Conservation (phyloP, 805 yeast genomes). For the Yueomyces sinensis region DNA sequence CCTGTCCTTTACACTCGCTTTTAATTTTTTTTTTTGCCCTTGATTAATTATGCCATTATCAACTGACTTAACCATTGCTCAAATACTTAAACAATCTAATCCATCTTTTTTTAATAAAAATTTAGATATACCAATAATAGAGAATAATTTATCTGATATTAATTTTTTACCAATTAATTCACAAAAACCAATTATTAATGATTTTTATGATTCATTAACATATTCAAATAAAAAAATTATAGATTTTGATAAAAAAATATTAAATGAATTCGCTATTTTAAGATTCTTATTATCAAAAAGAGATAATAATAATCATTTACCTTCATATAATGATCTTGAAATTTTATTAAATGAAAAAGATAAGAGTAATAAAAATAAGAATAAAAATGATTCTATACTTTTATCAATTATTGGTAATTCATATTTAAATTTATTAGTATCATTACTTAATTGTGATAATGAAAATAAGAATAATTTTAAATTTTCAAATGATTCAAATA, state of each 20-base stretch:
- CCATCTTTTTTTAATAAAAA: neutral
- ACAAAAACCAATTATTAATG: neutral
- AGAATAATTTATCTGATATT: neutral
- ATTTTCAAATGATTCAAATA: too few species aligned
- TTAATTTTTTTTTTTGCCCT: too few species aligned
- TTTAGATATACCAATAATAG: too few species aligned
- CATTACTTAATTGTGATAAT: too few species aligned
- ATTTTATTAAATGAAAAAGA: conserved; percentile 5
- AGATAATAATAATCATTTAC: conserved; percentile 3
- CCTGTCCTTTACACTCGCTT: too few species aligned
- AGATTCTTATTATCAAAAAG: conserved; percentile 12
- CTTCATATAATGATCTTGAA: neutral
- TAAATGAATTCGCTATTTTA: conserved; percentile 19
- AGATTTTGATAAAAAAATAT: conserved; percentile 18
- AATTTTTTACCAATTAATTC: neutral
- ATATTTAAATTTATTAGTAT: conserved; percentile 12
- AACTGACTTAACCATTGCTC: too few species aligned
- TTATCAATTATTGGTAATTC: conserved; percentile 8
- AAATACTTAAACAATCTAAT: too few species aligned
- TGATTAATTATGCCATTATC: too few species aligned
- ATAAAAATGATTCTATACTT: conserved; percentile 11
- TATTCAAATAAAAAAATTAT: conserved; percentile 1
- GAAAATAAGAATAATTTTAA: too few species aligned
- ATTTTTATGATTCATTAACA: neutral
- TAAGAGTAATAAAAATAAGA: conserved; percentile 3